A percentile compares a stretch with the other conserved stretches of the same genome.
phyloP scores from a whole-genome alignment of 306 rosid species.

The barrel medic (Medicago truncatula) region DNA sequence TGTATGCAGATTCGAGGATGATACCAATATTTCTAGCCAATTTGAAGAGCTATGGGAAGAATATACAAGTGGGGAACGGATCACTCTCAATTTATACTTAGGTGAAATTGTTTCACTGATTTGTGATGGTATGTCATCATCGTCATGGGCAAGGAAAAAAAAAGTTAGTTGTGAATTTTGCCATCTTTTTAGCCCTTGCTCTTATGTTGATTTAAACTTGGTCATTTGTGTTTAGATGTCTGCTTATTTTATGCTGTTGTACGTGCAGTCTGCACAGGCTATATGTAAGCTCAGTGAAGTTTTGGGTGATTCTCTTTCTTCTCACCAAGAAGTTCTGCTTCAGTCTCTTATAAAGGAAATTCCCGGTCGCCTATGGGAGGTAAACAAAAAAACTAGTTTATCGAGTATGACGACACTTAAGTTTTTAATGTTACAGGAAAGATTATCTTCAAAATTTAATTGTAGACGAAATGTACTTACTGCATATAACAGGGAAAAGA shows the following conservation, averaged over 20 bases:
- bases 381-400: conserved; percentile 38
- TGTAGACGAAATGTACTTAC: conserved; percentile 25
- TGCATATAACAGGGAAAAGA: conserved; percentile 84
- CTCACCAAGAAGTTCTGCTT: conserved; percentile 72
- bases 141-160: conserved; percentile 89
- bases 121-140: conserved; percentile 73
- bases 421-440: conserved; percentile 31
- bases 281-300: conserved; percentile 87
- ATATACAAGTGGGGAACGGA: conserved; percentile 89
- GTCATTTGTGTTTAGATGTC: conserved; percentile 33
- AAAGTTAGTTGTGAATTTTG: conserved; percentile 57
- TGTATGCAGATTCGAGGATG: conserved; percentile 79
- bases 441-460: conserved; percentile 18
- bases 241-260: conserved; percentile 37
- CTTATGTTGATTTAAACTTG: conserved; percentile 34
- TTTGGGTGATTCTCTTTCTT: conserved; percentile 84
- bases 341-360: conserved; percentile 85
- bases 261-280: conserved; percentile 85
- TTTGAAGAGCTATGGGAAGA: conserved; percentile 99
- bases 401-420: conserved; percentile 32
- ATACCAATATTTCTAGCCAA: conserved; percentile 69
- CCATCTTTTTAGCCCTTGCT: conserved; percentile 33
- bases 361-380: conserved; percentile 99
- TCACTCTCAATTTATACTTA: conserved; percentile 80
- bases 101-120: conserved; percentile 85